Percentiles rank a stretch among this genome's conserved stretches.
phyloP scores from a whole-genome alignment of 2,329 filamentous ascomycete genomes.

The Paraphaeosphaeria sporulosa region DNA sequence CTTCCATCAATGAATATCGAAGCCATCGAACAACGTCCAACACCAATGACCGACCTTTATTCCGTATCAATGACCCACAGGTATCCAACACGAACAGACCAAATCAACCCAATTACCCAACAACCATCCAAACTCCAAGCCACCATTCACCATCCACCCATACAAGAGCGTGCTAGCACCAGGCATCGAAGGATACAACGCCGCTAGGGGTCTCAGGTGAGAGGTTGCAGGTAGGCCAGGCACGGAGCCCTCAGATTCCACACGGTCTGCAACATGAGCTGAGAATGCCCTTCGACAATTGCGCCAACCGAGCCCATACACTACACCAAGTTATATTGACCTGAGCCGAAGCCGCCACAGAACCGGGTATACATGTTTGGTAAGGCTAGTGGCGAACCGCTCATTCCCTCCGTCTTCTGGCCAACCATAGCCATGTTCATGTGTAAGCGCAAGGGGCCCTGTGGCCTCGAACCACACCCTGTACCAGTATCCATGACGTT shows the following conservation, averaged over 20 bases:
- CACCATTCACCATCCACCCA: not conserved
- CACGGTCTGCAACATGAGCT: conserved; percentile 11
- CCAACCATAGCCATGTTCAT: not conserved
- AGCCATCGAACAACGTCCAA: not conserved
- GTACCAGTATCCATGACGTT: conserved; percentile 16
- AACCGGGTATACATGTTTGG: conserved; percentile 3
- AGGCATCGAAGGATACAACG: not conserved
- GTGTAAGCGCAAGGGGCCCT: conserved; percentile 16
- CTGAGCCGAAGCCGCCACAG: conserved; percentile 6
- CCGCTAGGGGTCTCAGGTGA: not conserved
- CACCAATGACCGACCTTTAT: not conserved
- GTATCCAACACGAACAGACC: not conserved
- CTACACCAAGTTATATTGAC: not conserved
- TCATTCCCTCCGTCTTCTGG: conserved; percentile 6
- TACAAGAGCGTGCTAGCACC: conserved; percentile 6
- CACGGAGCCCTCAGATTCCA: conserved; percentile 10
- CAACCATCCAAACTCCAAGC: not conserved
- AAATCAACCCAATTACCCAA: not conserved
- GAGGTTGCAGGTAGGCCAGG: conserved; percentile 15
- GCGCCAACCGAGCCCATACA: conserved; percentile 4
- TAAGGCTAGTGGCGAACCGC: conserved; percentile 9
- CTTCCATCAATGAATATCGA: not conserved
- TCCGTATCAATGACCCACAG: not conserved
- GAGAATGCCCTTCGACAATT: not conserved
- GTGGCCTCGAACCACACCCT: conserved; percentile 20